A percentile compares a stretch with the other conserved stretches of the same genome.
Evolutionary conservation across 2,329 filamentous ascomycete species (phyloP).

Genomic region (Nemania bipapillata): DNA sequence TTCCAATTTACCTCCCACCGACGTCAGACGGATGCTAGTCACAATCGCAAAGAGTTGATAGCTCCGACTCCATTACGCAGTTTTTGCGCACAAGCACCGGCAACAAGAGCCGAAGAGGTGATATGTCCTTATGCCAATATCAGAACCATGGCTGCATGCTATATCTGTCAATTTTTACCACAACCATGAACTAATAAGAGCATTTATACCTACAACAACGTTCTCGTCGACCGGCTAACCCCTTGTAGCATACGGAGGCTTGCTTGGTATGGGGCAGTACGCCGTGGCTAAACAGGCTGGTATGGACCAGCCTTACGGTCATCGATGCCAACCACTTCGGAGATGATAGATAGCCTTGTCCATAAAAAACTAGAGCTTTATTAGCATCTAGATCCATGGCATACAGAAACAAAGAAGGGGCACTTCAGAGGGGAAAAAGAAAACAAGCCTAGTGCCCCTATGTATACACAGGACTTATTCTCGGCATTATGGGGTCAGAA

Average conservation of each 20-base stretch:
- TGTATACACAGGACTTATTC: neutral
- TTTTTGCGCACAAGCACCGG: neutral
- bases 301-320: slow-evolving; percentile 22
- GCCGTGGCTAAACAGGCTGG: slow-evolving; percentile 20
- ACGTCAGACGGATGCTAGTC: slow-evolving; percentile 14
- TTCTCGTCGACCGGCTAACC: slow-evolving; percentile 9
- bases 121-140: neutral
- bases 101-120: neutral
- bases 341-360: slow-evolving; percentile 29
- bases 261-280: slow-evolving; percentile 8
- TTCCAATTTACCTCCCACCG: slow-evolving; percentile 1
- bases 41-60: neutral
- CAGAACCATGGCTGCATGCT: neutral
- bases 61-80: neutral
- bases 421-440: slow-evolving; percentile 16
- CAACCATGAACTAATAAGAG: slow-evolving; percentile 4
- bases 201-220: slow-evolving; percentile 16
- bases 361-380: slow-evolving; percentile 1
- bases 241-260: slow-evolving; percentile 17
- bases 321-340: neutral
- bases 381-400: slow-evolving; percentile 9
- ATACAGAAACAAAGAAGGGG: slow-evolving; percentile 1
- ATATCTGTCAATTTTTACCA: slow-evolving; percentile 15
- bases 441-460: slow-evolving; percentile 1
- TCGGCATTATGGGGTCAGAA: slow-evolving; percentile 14